A percentile compares a stretch with the other conserved stretches of the same genome.
Conservation (phyloP, 164 flowering plant species). For the Macadamia integrifolia region DNA sequence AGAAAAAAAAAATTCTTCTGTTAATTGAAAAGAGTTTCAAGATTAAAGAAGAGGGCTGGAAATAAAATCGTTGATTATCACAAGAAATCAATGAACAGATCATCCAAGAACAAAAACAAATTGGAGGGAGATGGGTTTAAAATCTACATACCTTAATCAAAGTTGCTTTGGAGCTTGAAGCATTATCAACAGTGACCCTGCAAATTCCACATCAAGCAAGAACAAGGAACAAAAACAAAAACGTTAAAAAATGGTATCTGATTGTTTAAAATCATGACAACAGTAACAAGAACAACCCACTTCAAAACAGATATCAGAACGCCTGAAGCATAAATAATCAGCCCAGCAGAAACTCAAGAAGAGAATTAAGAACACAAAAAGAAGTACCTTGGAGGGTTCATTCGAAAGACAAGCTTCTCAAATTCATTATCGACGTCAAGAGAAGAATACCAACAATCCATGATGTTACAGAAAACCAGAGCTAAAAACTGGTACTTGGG, state of each 20-base stretch:
- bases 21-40: too few relatives aligned
- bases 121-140: neutral
- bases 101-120: too few relatives aligned
- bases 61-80: too few relatives aligned
- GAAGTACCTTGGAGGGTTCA: slow-evolving; percentile 81
- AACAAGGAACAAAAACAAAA: too few relatives aligned
- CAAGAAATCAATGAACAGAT: too few relatives aligned
- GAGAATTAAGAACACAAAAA: neutral
- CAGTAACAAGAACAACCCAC: too few relatives aligned
- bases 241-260: too few relatives aligned
- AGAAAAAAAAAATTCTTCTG: slow-evolving; percentile 1
- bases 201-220: slow-evolving; percentile 10
- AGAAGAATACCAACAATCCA: slow-evolving; percentile 59
- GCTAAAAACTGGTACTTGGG: too few relatives aligned
- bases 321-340: too few relatives aligned
- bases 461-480: slow-evolving; percentile 6
- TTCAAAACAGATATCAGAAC: too few relatives aligned
- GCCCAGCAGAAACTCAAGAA: slow-evolving; percentile 4
- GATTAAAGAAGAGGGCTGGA: too few relatives aligned
- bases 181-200: slow-evolving; percentile 85
- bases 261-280: too few relatives aligned
- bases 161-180: slow-evolving; percentile 57
- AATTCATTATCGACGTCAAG: slow-evolving; percentile 54
- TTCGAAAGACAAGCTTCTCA: slow-evolving; percentile 66
- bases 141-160: slow-evolving; percentile 53